Conservation (phyloP, 2,329 filamentous ascomycete species). For the Scleromitrula shiraiana region DNA sequence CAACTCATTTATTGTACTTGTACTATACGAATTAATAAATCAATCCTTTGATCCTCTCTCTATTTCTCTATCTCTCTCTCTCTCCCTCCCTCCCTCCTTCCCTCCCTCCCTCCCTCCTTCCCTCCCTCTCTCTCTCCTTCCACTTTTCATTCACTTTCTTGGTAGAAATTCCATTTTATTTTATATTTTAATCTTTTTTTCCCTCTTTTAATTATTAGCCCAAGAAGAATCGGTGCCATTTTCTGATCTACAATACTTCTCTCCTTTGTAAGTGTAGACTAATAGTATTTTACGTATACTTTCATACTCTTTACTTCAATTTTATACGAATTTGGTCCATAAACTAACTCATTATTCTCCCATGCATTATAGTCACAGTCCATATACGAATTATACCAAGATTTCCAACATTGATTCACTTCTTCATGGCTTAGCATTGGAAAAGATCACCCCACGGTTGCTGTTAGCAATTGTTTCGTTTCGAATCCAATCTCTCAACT, state of each 20-base stretch:
- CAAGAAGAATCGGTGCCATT: slow-evolving; percentile 12
- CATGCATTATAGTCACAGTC: background rate
- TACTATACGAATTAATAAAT: too few species aligned
- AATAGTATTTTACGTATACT: background rate
- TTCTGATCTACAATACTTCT: background rate
- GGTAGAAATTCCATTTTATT: background rate
- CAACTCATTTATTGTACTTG: too few species aligned
- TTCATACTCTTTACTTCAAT: background rate
- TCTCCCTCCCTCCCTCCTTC: too few species aligned
- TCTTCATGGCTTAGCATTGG: slow-evolving; percentile 1
- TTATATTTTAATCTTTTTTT: background rate
- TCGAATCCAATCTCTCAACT: background rate
- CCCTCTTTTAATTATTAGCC: slow-evolving; percentile 11
- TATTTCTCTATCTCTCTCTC: too few species aligned
- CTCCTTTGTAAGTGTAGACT: slow-evolving; percentile 11
- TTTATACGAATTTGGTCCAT: background rate
- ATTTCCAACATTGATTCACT: background rate
- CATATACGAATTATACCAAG: slow-evolving; percentile 9
- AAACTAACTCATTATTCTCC: background rate
- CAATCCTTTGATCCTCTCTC: too few species aligned
- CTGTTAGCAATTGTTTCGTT: background rate
- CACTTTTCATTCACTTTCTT: background rate
- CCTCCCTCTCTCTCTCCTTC: background rate
- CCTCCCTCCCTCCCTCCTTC: background rate
- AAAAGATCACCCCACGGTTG: background rate